Evolutionary conservation across 2,329 filamentous ascomycete species (phyloP).

Genomic region (Colletotrichum eremochloae): DNA sequence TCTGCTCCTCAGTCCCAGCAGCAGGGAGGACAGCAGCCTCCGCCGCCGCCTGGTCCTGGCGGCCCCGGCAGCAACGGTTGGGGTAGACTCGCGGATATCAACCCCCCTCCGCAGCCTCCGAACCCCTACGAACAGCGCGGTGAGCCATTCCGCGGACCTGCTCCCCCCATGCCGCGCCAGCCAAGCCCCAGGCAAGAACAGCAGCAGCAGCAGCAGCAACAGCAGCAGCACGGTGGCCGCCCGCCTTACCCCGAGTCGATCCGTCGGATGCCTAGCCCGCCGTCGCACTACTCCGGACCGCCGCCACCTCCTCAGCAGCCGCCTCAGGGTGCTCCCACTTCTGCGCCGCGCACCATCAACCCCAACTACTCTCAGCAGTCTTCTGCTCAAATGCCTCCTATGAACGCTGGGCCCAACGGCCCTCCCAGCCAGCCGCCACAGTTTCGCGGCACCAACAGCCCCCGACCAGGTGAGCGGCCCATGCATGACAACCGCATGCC

Average conservation of each 20-base stretch:
- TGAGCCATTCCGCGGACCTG: slow-evolving; percentile 77
- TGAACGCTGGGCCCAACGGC: slow-evolving; percentile 55
- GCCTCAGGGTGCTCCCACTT: slow-evolving; percentile 54
- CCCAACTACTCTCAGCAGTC: slow-evolving; percentile 68
- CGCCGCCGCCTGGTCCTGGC: slow-evolving; percentile 71
- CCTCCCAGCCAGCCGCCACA: slow-evolving; percentile 72
- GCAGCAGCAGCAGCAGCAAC: slow-evolving; percentile 66
- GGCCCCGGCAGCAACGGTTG: slow-evolving; percentile 69
- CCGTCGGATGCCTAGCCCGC: slow-evolving; percentile 68
- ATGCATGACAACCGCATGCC: slow-evolving; percentile 87
- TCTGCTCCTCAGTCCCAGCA: slow-evolving; percentile 71
- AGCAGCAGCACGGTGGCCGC: slow-evolving; percentile 40
- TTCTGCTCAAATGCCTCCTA: slow-evolving; percentile 53
- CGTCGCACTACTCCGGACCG: slow-evolving; percentile 63
- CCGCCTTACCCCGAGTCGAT: slow-evolving; percentile 49
- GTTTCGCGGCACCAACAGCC: slow-evolving; percentile 80
- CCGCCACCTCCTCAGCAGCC: slow-evolving; percentile 64
- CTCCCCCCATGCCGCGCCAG: slow-evolving; percentile 76
- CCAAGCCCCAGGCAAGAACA: slow-evolving; percentile 82
- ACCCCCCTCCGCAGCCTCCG: slow-evolving; percentile 78
- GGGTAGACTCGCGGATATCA: slow-evolving; percentile 82
- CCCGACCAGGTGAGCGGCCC: slow-evolving; percentile 85
- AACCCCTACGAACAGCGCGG: slow-evolving; percentile 85
- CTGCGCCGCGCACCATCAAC: slow-evolving; percentile 69
- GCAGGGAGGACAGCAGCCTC: slow-evolving; percentile 52